Evolutionary conservation across 768 basidiomycete species (phyloP).

Genomic region (Harrya chromipes): DNA sequence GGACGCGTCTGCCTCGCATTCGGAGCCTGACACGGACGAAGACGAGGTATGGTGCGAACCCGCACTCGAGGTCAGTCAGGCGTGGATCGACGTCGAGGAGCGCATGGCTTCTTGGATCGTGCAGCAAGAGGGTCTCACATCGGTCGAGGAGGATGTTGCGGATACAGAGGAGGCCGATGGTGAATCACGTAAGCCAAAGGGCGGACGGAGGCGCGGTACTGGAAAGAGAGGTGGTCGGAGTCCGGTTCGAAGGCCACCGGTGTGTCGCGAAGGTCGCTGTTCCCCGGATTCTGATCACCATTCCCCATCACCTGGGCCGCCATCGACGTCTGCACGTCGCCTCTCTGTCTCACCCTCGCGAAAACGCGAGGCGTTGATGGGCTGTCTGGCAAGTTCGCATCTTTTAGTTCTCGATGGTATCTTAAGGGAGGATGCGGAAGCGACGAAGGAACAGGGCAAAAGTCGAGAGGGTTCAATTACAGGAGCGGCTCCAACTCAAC

Average conservation of each 20-base stretch:
- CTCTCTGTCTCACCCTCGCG: not conserved
- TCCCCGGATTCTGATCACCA: not conserved
- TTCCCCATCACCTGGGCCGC: not conserved
- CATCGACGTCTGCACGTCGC: not conserved
- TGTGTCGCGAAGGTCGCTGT: not conserved
- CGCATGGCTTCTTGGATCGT: constrained; percentile 27
- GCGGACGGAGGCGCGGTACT: constrained; percentile 4
- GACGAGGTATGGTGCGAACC: constrained; percentile 14
- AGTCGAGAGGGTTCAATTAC: constrained; percentile 11
- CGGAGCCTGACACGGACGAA: constrained; percentile 22
- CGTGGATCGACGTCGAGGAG: constrained; percentile 35
- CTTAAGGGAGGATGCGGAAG: constrained; percentile 31
- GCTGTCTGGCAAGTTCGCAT: constrained; percentile 27
- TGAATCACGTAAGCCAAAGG: constrained; percentile 10
- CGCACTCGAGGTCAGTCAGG: constrained; percentile 37
- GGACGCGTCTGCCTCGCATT: not conserved
- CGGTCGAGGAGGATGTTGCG: not conserved
- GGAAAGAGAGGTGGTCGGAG: constrained; percentile 3
- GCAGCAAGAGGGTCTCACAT: constrained; percentile 10
- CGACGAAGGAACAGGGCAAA: constrained; percentile 1
- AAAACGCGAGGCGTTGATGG: constrained; percentile 28
- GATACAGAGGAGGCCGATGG: not conserved
- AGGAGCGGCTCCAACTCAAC: not conserved
- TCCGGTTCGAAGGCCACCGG: not conserved
- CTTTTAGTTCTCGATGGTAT: constrained; percentile 37